Conservation (phyloP, 306 rosid genomes). For the Acacia acuminata region DNA sequence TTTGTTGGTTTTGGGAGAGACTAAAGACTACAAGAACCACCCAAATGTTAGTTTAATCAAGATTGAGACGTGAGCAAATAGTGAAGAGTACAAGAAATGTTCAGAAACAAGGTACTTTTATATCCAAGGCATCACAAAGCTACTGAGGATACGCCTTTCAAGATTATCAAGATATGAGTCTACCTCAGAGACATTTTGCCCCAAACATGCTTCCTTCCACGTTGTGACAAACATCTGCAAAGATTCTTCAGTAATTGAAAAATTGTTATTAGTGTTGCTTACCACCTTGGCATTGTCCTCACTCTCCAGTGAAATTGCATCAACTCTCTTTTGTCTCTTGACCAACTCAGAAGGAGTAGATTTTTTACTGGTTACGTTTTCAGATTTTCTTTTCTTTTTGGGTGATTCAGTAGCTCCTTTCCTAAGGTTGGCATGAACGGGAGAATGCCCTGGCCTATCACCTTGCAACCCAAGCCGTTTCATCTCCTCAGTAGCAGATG, state of each 20-base stretch:
- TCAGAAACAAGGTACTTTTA: background rate
- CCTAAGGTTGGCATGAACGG: slow-evolving; percentile 39
- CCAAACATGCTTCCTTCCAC: slow-evolving; percentile 79
- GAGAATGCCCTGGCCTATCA: slow-evolving; percentile 38
- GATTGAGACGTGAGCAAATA: background rate
- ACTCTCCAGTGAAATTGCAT: slow-evolving; percentile 19
- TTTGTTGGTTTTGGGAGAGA: background rate
- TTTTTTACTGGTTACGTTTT: slow-evolving; percentile 22
- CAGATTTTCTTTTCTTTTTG: slow-evolving; percentile 46
- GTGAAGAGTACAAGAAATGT: background rate
- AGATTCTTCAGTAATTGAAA: slow-evolving; percentile 45
- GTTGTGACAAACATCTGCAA: slow-evolving; percentile 67
- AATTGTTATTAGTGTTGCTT: slow-evolving; percentile 23
- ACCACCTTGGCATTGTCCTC: slow-evolving; percentile 25
- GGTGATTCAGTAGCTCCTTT: slow-evolving; percentile 35
- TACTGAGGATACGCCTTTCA: background rate
- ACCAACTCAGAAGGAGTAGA: slow-evolving; percentile 35
- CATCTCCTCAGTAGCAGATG: slow-evolving; percentile 82
- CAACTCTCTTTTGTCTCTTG: slow-evolving; percentile 39
- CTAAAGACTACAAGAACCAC: background rate
- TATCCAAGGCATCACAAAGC: background rate
- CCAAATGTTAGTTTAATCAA: background rate
- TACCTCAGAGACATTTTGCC: slow-evolving; percentile 57
- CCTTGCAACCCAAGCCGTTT: slow-evolving; percentile 60
- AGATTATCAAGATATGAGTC: slow-evolving; percentile 29